Evolutionary conservation across 225 moss, liverwort and hornwort species (phyloP).

Genomic region (Bryoerythrophyllum caledonicum): DNA sequence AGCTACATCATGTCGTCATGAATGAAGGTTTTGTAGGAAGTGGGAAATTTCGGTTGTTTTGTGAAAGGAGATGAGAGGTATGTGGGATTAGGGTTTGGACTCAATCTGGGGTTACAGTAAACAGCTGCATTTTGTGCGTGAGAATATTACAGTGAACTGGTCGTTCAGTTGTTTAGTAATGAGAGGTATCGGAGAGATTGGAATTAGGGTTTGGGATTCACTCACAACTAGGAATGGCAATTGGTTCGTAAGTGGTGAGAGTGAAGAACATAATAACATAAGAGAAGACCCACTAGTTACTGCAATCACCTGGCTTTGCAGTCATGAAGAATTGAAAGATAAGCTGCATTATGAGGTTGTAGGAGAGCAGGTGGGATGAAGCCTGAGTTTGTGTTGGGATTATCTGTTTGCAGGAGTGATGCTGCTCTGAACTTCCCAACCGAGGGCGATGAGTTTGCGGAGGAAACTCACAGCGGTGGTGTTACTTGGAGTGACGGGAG

Average conservation of each 20-base stretch:
- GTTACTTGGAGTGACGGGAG: constrained; percentile 46
- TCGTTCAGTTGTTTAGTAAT: neutral
- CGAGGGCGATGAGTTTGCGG: constrained; percentile 44
- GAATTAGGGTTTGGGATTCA: constrained; percentile 13
- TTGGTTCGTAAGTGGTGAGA: neutral
- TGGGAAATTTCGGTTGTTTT: neutral
- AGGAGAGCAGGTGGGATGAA: constrained; percentile 1
- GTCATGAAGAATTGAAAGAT: neutral
- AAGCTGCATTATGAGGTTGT: neutral
- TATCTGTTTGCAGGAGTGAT: constrained; percentile 25
- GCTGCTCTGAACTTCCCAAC: constrained; percentile 7
- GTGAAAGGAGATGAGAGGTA: neutral
- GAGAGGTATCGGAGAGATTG: neutral
- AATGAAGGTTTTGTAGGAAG: neutral
- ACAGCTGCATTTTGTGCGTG: neutral
- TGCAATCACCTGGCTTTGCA: constrained; percentile 6
- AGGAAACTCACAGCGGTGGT: constrained; percentile 43
- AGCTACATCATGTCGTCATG: neutral
- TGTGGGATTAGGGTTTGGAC: constrained; percentile 11
- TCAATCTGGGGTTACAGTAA: too few relatives aligned
- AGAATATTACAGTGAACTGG: neutral
- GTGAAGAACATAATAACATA: neutral
- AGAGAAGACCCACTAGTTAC: neutral
- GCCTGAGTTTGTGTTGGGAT: neutral
- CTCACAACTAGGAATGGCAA: too few relatives aligned